Evolutionary conservation across 306 rosid genomes (phyloP).

Genomic region (Benincasa hispida): DNA sequence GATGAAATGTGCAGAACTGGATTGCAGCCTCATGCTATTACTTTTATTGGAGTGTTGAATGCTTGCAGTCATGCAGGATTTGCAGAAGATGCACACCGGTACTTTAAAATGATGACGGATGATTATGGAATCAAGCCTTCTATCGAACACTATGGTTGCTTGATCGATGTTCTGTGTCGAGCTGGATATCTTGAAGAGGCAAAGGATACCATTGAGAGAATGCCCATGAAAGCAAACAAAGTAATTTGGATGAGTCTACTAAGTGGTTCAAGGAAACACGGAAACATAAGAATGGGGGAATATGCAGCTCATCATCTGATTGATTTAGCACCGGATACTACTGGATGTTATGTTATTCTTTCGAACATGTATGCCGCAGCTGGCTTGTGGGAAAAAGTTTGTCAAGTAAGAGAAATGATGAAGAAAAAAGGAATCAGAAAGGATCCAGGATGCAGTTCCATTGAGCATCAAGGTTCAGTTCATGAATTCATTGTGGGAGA

Average conservation of each 20-base stretch:
- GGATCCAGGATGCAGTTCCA: slow-evolving; percentile 44
- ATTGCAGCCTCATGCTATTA: slow-evolving; percentile 35
- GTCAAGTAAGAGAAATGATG: slow-evolving; percentile 41
- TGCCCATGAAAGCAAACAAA: slow-evolving; percentile 46
- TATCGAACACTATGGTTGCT: slow-evolving; percentile 51
- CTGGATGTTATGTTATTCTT: slow-evolving; percentile 34
- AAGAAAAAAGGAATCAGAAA: slow-evolving; percentile 28
- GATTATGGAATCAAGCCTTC: slow-evolving; percentile 41
- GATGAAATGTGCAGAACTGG: slow-evolving; percentile 28
- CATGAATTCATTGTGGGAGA: slow-evolving; percentile 39
- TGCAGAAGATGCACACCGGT: slow-evolving; percentile 27
- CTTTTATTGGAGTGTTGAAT: slow-evolving; percentile 47
- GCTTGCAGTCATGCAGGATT: slow-evolving; percentile 55
- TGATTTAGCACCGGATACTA: slow-evolving; percentile 28
- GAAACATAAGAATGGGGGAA: slow-evolving; percentile 31
- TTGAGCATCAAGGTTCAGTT: slow-evolving; percentile 35
- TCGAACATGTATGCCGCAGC: slow-evolving; percentile 48
- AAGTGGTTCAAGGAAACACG: slow-evolving; percentile 35
- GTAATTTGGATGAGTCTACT: slow-evolving; percentile 53
- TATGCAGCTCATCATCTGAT: slow-evolving; percentile 37
- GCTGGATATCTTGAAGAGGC: slow-evolving; percentile 55
- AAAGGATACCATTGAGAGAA: slow-evolving; percentile 26
- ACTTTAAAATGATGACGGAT: slow-evolving; percentile 33
- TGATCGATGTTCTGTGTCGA: slow-evolving; percentile 40
- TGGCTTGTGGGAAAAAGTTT: slow-evolving; percentile 40